Conservation (phyloP, 306 rosid species). For the Benincasa hispida region DNA sequence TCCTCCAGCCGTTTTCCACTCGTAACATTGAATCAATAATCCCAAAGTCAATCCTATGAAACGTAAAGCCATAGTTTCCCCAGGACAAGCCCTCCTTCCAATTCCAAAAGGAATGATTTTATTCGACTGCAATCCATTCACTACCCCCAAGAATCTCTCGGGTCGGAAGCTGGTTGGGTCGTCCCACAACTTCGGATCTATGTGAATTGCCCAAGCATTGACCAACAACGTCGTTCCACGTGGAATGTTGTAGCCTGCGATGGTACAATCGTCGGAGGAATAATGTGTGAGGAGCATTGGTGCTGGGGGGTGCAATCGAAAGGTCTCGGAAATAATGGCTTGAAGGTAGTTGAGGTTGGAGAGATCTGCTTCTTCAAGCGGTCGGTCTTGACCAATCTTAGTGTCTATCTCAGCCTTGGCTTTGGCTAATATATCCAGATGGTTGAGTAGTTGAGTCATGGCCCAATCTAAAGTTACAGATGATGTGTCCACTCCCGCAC, state of each 20-base stretch:
- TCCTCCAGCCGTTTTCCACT: constrained; percentile 26
- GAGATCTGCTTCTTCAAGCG: background rate
- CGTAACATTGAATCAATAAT: constrained; percentile 32
- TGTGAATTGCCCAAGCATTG: background rate
- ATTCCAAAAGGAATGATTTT: constrained; percentile 13
- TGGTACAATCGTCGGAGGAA: background rate
- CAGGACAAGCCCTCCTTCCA: constrained; percentile 23
- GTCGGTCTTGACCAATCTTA: background rate
- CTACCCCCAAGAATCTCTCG: background rate
- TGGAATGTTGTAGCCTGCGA: constrained; percentile 1
- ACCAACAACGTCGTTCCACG: background rate
- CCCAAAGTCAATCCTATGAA: constrained; percentile 16
- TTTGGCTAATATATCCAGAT: background rate
- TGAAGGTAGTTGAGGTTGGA: background rate
- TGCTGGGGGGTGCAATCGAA: background rate
- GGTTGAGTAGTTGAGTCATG: background rate
- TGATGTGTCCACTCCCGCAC: background rate
- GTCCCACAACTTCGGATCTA: background rate
- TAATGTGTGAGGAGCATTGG: background rate
- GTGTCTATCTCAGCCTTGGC: background rate
- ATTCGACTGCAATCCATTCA: background rate
- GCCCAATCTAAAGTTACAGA: background rate
- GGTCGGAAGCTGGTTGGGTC: background rate
- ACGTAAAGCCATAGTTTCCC: constrained; percentile 8
- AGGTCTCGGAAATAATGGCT: background rate